A percentile compares a stretch with the other conserved stretches of the same genome.
phyloP scores from a whole-genome alignment of 2,329 filamentous ascomycete genomes.

The Gliomastix tumulicola region DNA sequence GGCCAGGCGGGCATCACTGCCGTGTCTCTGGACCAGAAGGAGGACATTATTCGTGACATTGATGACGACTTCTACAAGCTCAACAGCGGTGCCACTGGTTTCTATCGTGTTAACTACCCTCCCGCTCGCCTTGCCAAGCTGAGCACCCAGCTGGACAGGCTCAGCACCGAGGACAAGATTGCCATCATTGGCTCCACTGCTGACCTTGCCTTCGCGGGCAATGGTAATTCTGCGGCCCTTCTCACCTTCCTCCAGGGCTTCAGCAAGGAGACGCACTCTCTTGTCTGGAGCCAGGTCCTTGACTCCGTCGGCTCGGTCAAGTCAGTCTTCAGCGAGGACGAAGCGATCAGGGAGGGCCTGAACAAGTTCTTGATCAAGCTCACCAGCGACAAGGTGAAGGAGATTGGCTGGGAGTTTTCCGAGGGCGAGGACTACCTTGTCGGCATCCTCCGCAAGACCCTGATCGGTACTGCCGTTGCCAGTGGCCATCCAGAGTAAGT shows the following conservation, averaged over 20 bases:
- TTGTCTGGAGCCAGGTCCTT: slow-evolving; percentile 84
- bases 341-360: slow-evolving; percentile 63
- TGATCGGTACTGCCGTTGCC: slow-evolving; percentile 69
- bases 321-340: slow-evolving; percentile 76
- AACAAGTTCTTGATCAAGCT: slow-evolving; percentile 75
- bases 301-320: slow-evolving; percentile 70
- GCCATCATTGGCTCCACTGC: slow-evolving; percentile 85
- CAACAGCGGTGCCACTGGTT: slow-evolving; percentile 83
- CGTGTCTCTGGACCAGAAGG: slow-evolving; percentile 66
- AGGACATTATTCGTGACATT: slow-evolving; percentile 68
- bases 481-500: slow-evolving; percentile 69
- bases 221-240: slow-evolving; percentile 74
- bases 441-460: slow-evolving; percentile 72
- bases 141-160: slow-evolving; percentile 64
- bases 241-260: slow-evolving; percentile 84
- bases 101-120: slow-evolving; percentile 89
- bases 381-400: slow-evolving; percentile 65
- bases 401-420: slow-evolving; percentile 81
- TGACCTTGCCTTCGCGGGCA: slow-evolving; percentile 80
- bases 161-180: slow-evolving; percentile 86
- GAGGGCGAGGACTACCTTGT: slow-evolving; percentile 74
- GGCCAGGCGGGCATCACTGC: slow-evolving; percentile 55
- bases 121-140: slow-evolving; percentile 76
- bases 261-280: slow-evolving; percentile 70
- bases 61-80: slow-evolving; percentile 86